Evolutionary conservation across 306 rosid species (phyloP).

Genomic region (Begonia peltatifolia): DNA sequence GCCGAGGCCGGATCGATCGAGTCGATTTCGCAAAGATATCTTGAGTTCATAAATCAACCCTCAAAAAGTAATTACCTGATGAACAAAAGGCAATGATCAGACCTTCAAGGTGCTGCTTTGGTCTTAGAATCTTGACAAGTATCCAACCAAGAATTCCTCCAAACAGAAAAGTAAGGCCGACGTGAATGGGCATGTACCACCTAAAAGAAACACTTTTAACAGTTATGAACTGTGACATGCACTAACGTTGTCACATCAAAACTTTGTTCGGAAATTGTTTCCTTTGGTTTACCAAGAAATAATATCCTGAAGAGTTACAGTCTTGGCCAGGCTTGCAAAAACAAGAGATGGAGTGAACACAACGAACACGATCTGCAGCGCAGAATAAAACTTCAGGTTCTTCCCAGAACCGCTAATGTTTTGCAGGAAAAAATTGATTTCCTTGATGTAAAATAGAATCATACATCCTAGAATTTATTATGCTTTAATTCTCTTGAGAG

Average conservation of each 20-base stretch:
- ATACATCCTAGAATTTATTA: too few species aligned
- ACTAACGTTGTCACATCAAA: too few species aligned
- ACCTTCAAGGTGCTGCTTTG: conserved; percentile 66
- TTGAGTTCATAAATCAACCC: too few species aligned
- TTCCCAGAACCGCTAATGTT: too few species aligned
- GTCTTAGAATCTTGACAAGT: conserved; percentile 51
- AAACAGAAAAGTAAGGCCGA: conserved; percentile 55
- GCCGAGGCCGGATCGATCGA: too few species aligned
- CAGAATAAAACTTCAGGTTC: too few species aligned
- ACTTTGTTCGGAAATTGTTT: too few species aligned
- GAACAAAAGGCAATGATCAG: conserved; percentile 64
- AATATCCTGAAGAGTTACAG: conserved; percentile 66
- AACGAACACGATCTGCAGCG: conserved; percentile 59
- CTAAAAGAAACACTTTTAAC: conserved; percentile 15
- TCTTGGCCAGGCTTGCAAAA: conserved; percentile 54
- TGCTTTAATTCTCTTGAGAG: too few species aligned
- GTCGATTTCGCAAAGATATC: too few species aligned
- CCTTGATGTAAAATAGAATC: too few species aligned
- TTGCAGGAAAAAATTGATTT: too few species aligned
- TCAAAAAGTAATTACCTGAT: conserved; percentile 30
- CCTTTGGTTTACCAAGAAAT: conserved; percentile 45
- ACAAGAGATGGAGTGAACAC: conserved; percentile 79
- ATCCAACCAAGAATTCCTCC: conserved; percentile 84
- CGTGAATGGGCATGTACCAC: conserved; percentile 93
- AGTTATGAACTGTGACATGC: too few species aligned